Conservation (phyloP, 768 basidiomycete genomes). For the Tylopilus vinaceipallidus region DNA sequence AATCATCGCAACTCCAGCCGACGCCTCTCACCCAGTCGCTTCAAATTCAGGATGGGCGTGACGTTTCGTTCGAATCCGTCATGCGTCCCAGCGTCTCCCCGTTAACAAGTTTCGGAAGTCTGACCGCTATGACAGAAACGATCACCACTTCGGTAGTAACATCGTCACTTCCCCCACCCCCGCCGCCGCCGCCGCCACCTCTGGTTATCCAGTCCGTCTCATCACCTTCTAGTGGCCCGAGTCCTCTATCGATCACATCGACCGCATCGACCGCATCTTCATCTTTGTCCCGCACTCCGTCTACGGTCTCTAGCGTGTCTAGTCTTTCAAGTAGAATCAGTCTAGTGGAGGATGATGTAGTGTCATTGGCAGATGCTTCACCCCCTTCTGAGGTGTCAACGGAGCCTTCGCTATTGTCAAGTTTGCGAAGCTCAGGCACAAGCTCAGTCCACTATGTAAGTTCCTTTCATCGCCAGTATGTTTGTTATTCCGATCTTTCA, state of each 20-base stretch:
- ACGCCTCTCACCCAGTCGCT: constrained; percentile 59
- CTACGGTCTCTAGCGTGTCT: constrained; percentile 39
- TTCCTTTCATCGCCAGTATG: constrained; percentile 4
- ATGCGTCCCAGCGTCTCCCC: constrained; percentile 57
- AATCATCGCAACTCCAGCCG: constrained; percentile 70
- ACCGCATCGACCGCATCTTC: constrained; percentile 31
- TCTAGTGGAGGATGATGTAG: constrained; percentile 31
- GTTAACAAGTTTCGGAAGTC: constrained; percentile 29
- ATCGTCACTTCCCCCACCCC: background rate
- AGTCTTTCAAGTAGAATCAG: constrained; percentile 42
- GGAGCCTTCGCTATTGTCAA: constrained; percentile 56
- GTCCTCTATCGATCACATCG: constrained; percentile 32
- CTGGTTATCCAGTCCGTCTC: constrained; percentile 17
- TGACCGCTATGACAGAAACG: constrained; percentile 36
- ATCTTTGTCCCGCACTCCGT: constrained; percentile 37
- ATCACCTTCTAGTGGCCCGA: constrained; percentile 35
- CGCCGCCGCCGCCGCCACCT: constrained; percentile 14
- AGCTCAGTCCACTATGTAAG: constrained; percentile 36
- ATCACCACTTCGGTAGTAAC: constrained; percentile 26
- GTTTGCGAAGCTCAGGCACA: constrained; percentile 28
- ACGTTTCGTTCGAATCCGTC: constrained; percentile 71
- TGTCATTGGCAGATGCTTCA: constrained; percentile 18
- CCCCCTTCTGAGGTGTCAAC: constrained; percentile 43
- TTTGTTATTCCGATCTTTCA: constrained; percentile 1
- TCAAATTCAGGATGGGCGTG: constrained; percentile 55